Evolutionary conservation across 768 basidiomycete species (phyloP), one percentile per base, ranked within the genome.

Genomic region (Sporobolomyces pararoseus): DNA sequence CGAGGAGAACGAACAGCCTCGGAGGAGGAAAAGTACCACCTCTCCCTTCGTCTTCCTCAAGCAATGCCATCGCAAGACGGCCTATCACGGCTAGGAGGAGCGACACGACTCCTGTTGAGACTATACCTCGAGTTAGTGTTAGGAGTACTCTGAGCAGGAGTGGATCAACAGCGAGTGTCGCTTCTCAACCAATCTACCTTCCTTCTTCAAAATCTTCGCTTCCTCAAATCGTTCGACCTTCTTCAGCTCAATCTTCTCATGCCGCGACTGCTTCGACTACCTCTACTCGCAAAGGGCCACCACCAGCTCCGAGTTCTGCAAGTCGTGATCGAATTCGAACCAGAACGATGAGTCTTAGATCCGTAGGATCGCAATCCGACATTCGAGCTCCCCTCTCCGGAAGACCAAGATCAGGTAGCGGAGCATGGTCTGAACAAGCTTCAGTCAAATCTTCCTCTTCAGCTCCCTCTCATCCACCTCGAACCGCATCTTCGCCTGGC

Each of bases 241-340:
- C 62, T 4, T 63, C 55, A 7, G 62, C 68, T 27, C 68, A 69
- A 16, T 34, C 55, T 23, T 49, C 47, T 25, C 39, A 52, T 25
- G 5, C 32, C 7, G 1, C 59, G 21, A 21, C 42, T 12, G 17
- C 39, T 17, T 1, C 63, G 19, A 6, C 34, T 13, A n/a, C 42
- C 12, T 17, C 37, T 12, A 47, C 46, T 12, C 25, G 58, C 2
- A 27, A 42, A 7, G 67, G 68, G 1, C 68, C 68, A 7, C 72
- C 72, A 4, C 72, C 65, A 0, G 72, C 72, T 1, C 72, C 72
- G 5, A 62, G 57, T 5, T 55, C 68, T 0, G 65, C 72, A 14
- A 60, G 63, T 34, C 51, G 72, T 12, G 68, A 66, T 27, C 57
- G 68, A 0, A 32, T 61, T 13, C 44, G 66, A 23, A 3, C 42